These are phyloP conservation scores for Climacium dendroides DNA, from an alignment of 225 moss, liverwort and hornwort genomes.

Conservation along the genomic window DNA sequence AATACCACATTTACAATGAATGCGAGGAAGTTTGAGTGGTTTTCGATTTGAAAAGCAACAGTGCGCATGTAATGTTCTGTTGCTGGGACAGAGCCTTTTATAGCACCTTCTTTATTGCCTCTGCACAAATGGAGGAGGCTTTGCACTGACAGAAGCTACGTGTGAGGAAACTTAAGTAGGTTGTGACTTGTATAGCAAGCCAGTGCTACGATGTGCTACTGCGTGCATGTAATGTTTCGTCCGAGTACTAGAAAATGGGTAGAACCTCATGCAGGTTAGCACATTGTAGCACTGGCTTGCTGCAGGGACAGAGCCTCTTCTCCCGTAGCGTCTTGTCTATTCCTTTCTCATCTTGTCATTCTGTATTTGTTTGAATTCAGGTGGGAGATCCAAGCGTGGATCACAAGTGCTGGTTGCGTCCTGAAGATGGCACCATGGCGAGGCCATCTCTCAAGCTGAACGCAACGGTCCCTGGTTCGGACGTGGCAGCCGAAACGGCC, in stretches of 20 bases:
- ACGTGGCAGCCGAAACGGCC: conserved; percentile 62
- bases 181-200: neutral
- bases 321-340: too few relatives aligned
- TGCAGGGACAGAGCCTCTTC: too few relatives aligned
- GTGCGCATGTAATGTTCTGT: neutral
- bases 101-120: neutral
- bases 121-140: neutral
- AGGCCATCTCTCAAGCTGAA: conserved; percentile 36
- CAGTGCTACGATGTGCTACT: neutral
- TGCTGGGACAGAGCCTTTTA: neutral
- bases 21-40: neutral
- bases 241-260: neutral
- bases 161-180: neutral
- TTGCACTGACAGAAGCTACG: neutral
- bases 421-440: conserved; percentile 36
- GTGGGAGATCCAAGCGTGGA: conserved; percentile 46
- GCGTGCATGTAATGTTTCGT: neutral
- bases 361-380: neutral
- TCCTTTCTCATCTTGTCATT: neutral
- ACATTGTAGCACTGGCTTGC: neutral
- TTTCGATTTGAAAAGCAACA: neutral
- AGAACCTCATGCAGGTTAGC: neutral
- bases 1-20: neutral
- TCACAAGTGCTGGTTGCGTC: conserved; percentile 65
- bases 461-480: conserved; percentile 30